A percentile compares a stretch with the other conserved stretches of the same genome.
phyloP scores from a whole-genome alignment of 805 yeast species.

The Lachancea meyersii region DNA sequence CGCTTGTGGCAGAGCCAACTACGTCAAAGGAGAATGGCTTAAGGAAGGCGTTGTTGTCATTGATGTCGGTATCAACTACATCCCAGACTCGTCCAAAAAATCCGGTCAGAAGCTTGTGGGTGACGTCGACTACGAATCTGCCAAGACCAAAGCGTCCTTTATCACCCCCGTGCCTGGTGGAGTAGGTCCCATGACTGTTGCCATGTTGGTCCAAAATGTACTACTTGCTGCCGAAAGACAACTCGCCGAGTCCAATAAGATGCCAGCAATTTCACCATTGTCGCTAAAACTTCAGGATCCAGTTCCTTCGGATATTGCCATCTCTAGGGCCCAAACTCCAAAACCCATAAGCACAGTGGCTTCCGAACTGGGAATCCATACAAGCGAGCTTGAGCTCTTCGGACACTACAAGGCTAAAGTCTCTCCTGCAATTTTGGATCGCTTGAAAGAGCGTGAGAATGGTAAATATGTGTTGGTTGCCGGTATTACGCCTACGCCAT shows the following conservation, averaged over 20 bases:
- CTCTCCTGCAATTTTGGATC: slow-evolving; percentile 58
- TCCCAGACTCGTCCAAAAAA: slow-evolving; percentile 66
- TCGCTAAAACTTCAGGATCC: slow-evolving; percentile 52
- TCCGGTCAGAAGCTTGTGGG: slow-evolving; percentile 87
- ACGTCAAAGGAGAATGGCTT: slow-evolving; percentile 81
- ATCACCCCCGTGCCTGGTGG: slow-evolving; percentile 99
- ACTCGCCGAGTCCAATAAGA: slow-evolving; percentile 34
- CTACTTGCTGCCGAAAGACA: slow-evolving; percentile 67
- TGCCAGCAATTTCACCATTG: slow-evolving; percentile 49
- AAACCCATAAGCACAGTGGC: slow-evolving; percentile 74
- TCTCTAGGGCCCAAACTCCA: slow-evolving; percentile 84
- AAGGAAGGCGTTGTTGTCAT: slow-evolving; percentile 80
- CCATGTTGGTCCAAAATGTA: slow-evolving; percentile 85
- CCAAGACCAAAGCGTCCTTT: slow-evolving; percentile 51
- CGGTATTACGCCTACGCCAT: slow-evolving; percentile 97
- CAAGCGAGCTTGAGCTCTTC: slow-evolving; percentile 75
- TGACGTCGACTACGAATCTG: slow-evolving; percentile 79
- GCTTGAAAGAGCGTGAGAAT: slow-evolving; percentile 55
- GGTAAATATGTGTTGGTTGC: slow-evolving; percentile 91
- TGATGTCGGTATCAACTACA: slow-evolving; percentile 93
- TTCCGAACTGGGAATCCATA: slow-evolving; percentile 70
- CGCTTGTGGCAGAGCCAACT: slow-evolving; percentile 84
- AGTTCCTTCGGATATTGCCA: slow-evolving; percentile 87
- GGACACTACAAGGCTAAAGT: slow-evolving; percentile 91
- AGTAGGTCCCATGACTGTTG: slow-evolving; percentile 99